phyloP scores from a whole-genome alignment of 331 rosid genomes.

The Quercus phellos region DNA sequence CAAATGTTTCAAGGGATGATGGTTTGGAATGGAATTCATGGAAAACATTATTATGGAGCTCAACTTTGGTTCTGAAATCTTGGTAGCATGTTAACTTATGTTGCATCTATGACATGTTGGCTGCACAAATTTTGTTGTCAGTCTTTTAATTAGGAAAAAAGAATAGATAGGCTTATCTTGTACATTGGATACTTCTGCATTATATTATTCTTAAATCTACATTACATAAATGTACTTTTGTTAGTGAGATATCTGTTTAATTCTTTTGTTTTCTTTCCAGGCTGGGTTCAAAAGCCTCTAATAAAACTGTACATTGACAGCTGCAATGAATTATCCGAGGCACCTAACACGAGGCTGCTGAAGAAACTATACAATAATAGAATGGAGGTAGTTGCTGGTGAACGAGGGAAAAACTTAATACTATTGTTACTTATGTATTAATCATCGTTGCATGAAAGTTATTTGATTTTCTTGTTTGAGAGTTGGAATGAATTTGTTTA shows the following conservation, averaged over 20 bases:
- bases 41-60: neutral
- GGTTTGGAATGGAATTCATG: neutral
- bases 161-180: neutral
- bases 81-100: neutral
- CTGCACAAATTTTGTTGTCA: neutral
- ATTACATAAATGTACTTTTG: neutral
- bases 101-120: neutral
- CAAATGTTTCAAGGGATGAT: neutral
- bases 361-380: slow-evolving; percentile 67
- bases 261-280: slow-evolving; percentile 33
- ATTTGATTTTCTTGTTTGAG: slow-evolving; percentile 6
- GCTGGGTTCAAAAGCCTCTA: slow-evolving; percentile 82
- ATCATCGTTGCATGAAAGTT: slow-evolving; percentile 10
- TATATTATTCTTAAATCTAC: neutral
- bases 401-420: neutral
- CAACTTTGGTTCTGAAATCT: neutral
- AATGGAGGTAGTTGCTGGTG: slow-evolving; percentile 56
- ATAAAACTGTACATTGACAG: slow-evolving; percentile 63
- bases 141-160: neutral
- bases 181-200: neutral
- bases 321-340: slow-evolving; percentile 68
- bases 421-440: neutral
- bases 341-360: slow-evolving; percentile 67
- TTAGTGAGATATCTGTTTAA: slow-evolving; percentile 3
- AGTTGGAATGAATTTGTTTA: slow-evolving; percentile 7